Conservation (phyloP, 352 stramenopile genomes). For the Pythium sukuiense region DNA sequence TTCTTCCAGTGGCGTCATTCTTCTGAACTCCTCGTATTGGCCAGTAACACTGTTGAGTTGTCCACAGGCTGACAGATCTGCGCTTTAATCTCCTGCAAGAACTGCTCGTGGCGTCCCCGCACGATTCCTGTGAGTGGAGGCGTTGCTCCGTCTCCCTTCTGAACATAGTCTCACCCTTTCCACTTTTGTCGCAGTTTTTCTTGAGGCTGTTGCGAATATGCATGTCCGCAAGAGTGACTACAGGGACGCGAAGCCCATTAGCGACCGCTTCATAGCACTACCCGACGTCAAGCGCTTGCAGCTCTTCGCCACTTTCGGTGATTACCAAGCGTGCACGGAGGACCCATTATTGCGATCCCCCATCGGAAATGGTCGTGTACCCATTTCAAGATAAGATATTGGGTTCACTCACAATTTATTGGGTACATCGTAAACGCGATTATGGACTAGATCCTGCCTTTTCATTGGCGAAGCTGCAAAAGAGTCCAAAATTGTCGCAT, state of each 20-base stretch:
- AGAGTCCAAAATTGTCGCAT: not conserved
- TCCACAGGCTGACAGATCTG: constrained; percentile 22
- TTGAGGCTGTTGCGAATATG: constrained; percentile 20
- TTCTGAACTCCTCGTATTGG: not conserved
- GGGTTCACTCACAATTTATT: not conserved
- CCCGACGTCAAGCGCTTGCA: constrained; percentile 24
- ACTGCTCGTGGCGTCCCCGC: constrained; percentile 17
- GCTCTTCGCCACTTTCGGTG: constrained; percentile 21
- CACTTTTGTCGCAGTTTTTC: constrained; percentile 4
- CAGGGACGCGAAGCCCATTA: constrained; percentile 7
- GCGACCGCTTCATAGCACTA: constrained; percentile 24
- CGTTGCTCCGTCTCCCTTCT: not conserved
- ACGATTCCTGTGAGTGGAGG: constrained; percentile 23
- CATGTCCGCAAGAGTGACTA: constrained; percentile 24
- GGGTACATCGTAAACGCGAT: not conserved
- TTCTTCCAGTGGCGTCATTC: not conserved
- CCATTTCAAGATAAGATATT: constrained; percentile 1
- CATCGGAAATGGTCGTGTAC: not conserved
- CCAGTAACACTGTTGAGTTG: not conserved
- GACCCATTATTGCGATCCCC: too few relatives aligned
- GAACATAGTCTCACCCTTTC: not conserved
- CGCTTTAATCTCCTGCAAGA: constrained; percentile 28
- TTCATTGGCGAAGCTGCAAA: not conserved
- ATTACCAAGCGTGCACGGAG: not conserved
- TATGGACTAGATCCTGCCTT: not conserved